Base-by-base conservation (phyloP, 1,284 basidiomycete species). In the Psilocybe mexicana region DNA sequence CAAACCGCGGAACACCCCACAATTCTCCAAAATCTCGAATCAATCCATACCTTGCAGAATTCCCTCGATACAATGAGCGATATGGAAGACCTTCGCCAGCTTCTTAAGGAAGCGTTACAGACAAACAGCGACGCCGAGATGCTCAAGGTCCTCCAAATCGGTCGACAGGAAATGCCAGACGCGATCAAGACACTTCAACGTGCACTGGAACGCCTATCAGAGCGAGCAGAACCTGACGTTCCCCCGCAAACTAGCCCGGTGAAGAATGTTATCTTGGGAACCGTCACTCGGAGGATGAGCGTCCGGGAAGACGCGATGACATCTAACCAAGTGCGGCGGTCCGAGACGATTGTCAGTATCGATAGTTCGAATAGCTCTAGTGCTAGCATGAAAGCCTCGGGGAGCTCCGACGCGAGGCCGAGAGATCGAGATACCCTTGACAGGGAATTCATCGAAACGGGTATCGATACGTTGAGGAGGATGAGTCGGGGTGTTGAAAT, bases 171-270 rank as follows among this genome's bases (percentile, higher is more conserved):
- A 70, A 87, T 91, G 77, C 86, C 87, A 0, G 90, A 92, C 69
- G 89, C 89, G 18, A 83, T 90, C 67, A 90, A 90, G 74, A 87
- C 90, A 3, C 77, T 92, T 12, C 87, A 90, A 70, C 74, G 90
- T 26, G 85, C 84, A 23, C 73, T 90, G 36, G 86, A 90, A 71
- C 67, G 68, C 18, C 76, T 81, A 58, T 70, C 79, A 24, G 78
- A 78, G 55, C 69, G 66, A 49, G 75, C 76, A 59, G 60, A 61
- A 28, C 55, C 52, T 28, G n/a, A 35, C 14, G 43, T 52, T 50
- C 43, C 57, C 50, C 18, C 46, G 25, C 1, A 46, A 42, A 6
- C 38, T 1, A 30, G 52, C 53, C 23, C 57, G 23, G 44, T 40
- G 57, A 65, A 43, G 40, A 55, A 25, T 28, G 42, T 61, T 23